Percentiles rank a stretch among this genome's conserved stretches.
Conservation (phyloP, 768 basidiomycete species). For the Kwoniella sp. region DNA sequence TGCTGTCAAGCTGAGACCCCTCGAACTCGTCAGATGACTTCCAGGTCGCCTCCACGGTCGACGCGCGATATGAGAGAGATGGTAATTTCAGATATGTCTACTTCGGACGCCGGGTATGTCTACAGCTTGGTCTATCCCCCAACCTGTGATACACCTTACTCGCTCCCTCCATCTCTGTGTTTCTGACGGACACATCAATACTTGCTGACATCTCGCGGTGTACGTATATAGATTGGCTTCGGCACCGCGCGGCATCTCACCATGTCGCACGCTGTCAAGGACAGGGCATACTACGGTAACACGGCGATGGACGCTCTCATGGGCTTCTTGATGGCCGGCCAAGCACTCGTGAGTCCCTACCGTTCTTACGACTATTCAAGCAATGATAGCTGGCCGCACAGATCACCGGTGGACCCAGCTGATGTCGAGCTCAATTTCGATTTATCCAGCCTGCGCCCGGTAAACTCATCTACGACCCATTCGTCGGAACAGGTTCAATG, state of each 20-base stretch:
- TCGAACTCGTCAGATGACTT: conserved; percentile 28
- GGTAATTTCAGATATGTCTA: conserved; percentile 46
- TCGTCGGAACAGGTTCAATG: conserved; percentile 77
- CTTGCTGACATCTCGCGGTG: neutral
- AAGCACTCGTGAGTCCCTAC: conserved; percentile 68
- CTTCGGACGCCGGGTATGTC: conserved; percentile 49
- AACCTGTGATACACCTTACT: neutral
- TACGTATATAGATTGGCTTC: conserved; percentile 46
- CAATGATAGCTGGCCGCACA: too few relatives aligned
- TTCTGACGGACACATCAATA: neutral
- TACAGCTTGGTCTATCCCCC: conserved; percentile 33
- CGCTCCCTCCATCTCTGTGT: neutral
- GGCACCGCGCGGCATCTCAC: conserved; percentile 60
- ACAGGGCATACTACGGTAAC: conserved; percentile 86
- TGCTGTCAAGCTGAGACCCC: conserved; percentile 10
- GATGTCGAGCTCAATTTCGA: neutral
- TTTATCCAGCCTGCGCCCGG: conserved; percentile 88
- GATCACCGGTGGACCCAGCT: neutral
- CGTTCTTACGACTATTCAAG: neutral
- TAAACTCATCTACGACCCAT: conserved; percentile 92
- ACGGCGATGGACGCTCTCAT: conserved; percentile 98
- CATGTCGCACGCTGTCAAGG: conserved; percentile 70
- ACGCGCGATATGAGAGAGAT: conserved; percentile 29
- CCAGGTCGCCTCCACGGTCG: conserved; percentile 15
- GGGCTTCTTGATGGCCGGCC: conserved; percentile 93